Conservation (phyloP, 495 filamentous ascomycete species). For the Hyaloscypha bicolor region DNA sequence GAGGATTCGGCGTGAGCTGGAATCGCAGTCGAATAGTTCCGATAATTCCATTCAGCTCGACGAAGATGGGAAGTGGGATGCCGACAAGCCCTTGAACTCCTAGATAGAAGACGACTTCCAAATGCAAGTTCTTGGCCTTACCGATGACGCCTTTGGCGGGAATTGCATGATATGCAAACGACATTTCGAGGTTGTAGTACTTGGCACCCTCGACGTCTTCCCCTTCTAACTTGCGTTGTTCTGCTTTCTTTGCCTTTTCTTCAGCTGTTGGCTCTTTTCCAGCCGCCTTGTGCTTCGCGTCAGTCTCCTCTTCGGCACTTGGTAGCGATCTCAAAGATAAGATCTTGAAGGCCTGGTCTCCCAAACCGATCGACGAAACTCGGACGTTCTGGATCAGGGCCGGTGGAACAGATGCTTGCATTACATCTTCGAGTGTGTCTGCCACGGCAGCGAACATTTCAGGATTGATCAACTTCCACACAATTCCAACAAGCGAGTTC, state of each 20-base stretch:
- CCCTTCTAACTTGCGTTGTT: conserved; percentile 44
- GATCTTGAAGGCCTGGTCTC: conserved; percentile 51
- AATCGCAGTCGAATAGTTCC: conserved; percentile 50
- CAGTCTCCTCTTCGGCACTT: conserved; percentile 46
- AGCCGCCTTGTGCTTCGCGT: conserved; percentile 28
- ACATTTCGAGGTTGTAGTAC: conserved; percentile 47
- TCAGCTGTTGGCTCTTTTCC: conserved; percentile 39
- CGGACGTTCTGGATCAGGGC: conserved; percentile 51
- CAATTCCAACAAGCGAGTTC: conserved; percentile 46
- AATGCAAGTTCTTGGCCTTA: conserved; percentile 53
- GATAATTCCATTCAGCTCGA: conserved; percentile 55
- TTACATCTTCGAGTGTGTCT: conserved; percentile 56
- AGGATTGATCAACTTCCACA: conserved; percentile 57
- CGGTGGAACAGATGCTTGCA: conserved; percentile 52
- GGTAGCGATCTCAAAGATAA: conserved; percentile 53
- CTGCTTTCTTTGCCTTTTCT: conserved; percentile 40
- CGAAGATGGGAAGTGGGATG: conserved; percentile 45
- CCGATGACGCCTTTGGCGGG: conserved; percentile 41
- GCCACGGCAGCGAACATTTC: conserved; percentile 51
- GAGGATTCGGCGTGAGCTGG: conserved; percentile 55
- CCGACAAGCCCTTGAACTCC: conserved; percentile 16
- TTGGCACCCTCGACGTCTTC: conserved; percentile 31
- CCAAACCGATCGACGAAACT: conserved; percentile 55
- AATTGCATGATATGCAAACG: conserved; percentile 51
- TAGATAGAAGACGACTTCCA: conserved; percentile 54